Base-by-base conservation (phyloP, 768 basidiomycete species). In the Mycena polygramma region DNA sequence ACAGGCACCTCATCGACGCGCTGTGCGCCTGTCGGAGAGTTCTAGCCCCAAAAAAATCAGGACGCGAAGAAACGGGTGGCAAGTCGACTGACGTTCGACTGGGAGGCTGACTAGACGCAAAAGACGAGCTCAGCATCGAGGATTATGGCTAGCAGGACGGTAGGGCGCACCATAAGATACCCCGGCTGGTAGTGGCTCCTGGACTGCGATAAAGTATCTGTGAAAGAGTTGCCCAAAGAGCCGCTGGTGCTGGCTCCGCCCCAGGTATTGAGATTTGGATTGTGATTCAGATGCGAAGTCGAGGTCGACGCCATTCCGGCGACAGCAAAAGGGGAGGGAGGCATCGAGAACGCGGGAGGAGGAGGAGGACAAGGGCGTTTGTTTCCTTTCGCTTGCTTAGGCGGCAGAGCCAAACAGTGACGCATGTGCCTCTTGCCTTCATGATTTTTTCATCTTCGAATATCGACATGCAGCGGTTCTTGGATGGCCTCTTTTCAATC, bases 151-250 rank as follows among this genome's bases (percentile, higher is more conserved):
- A 35, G 15, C n/a, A 11, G 13, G 14, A 35, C n/a, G n/a, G n/a
- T n/a, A 8, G 5, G 30, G 30, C 89, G 67, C 57, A 94, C 93
- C 90, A 95, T 88, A 62, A 95, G 84, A 78, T 94, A 95, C 5
- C 93, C 93, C 43, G 92, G 85, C 75, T 94, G 93, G 77, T 94
- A 94, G 74, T 92, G 92, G 63, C 90, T 89, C 72, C 92, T 85
- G 4, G 91, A 90, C 79, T 92, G 92, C 11, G 90, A 87, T 60
- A 94, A 85, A 17, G 89, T 85, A 73, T 93, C 92, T n/a, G 85
- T 84, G 67, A 92, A 85, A 26, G 89, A 85, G n/a, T 84, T 79
- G 5, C 85, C 80, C 22, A 90, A 82, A 13, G 84, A 77, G 26
- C 81, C 77, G 45, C 81, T 75, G 26, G 88, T 82, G 72, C 85